These are phyloP conservation scores for Colletotrichum sp. DNA, from an alignment of 2,329 filamentous ascomycete species.

Conservation along the genomic window DNA sequence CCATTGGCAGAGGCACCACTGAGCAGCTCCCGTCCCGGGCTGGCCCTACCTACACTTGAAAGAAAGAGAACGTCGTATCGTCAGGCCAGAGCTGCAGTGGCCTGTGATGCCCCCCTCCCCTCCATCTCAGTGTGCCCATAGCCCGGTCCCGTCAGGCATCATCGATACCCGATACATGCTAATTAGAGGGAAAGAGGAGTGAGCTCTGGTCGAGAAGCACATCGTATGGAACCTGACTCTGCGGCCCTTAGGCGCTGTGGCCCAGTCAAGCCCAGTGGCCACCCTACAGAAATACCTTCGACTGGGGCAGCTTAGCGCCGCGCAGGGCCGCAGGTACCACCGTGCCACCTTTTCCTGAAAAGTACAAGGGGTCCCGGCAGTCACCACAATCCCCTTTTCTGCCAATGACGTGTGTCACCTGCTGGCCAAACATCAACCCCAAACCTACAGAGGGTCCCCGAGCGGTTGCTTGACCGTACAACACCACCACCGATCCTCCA, in stretches of 20 bases:
- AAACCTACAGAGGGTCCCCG: slow-evolving; percentile 21
- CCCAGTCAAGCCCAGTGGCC: background rate
- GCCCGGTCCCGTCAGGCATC: slow-evolving; percentile 15
- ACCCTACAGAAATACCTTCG: background rate
- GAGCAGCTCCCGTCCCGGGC: background rate
- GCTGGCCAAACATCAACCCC: slow-evolving; percentile 20
- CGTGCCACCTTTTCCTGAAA: slow-evolving; percentile 16
- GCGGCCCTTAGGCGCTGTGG: background rate
- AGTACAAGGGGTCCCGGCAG: slow-evolving; percentile 21
- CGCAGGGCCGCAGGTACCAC: slow-evolving; percentile 20
- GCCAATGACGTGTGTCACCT: slow-evolving; percentile 23
- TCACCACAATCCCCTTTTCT: slow-evolving; percentile 22
- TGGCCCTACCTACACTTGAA: background rate
- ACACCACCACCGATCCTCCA: slow-evolving; percentile 6
- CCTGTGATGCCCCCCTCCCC: background rate
- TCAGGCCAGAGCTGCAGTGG: slow-evolving; percentile 10
- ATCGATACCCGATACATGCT: slow-evolving; percentile 16
- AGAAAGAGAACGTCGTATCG: slow-evolving; percentile 3
- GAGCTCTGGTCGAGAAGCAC: background rate
- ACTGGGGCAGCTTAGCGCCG: slow-evolving; percentile 19
- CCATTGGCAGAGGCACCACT: background rate
- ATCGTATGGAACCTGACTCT: background rate
- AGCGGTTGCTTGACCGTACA: slow-evolving; percentile 20
- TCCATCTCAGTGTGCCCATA: background rate
- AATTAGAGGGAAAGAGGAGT: background rate